Percentiles rank a stretch among this genome's conserved stretches.
phyloP scores from a whole-genome alignment of 2,329 filamentous ascomycete genomes.

The Zymoseptoria pseudotritici region DNA sequence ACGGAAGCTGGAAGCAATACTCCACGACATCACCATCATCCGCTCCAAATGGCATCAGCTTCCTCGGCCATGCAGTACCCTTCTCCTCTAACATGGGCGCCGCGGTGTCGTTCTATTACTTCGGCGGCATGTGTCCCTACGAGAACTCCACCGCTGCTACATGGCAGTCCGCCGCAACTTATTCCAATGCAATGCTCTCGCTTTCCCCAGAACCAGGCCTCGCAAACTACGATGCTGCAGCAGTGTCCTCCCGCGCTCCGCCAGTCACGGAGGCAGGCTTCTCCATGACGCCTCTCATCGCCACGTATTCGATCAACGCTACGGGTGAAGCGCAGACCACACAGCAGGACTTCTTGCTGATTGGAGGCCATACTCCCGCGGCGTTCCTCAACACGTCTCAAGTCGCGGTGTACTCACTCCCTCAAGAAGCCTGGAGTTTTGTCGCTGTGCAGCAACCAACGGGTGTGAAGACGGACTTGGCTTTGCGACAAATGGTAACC shows the following conservation, averaged over 20 bases:
- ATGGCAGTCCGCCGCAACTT: conserved; percentile 65
- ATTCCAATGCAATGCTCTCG: conserved; percentile 71
- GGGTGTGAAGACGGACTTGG: conserved; percentile 48
- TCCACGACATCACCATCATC: conserved; percentile 24
- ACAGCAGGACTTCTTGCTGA: conserved; percentile 68
- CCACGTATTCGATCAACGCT: conserved; percentile 61
- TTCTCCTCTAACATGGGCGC: conserved; percentile 59
- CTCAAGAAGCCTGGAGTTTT: conserved; percentile 81
- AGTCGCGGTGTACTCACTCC: conserved; percentile 77
- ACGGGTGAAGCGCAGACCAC: conserved; percentile 52
- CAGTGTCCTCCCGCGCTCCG: conserved; percentile 50
- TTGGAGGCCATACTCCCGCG: conserved; percentile 74
- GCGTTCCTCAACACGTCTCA: conserved; percentile 95
- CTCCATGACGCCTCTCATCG: conserved; percentile 64
- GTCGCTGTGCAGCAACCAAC: conserved; percentile 52
- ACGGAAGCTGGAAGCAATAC: conserved; percentile 47
- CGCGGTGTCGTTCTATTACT: conserved; percentile 58
- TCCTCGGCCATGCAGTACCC: conserved; percentile 53
- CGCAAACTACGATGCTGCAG: conserved; percentile 39
- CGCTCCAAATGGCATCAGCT: conserved; percentile 44
- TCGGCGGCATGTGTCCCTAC: conserved; percentile 82
- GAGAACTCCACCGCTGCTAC: conserved; percentile 33
- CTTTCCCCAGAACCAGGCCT: conserved; percentile 46
- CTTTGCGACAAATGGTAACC: conserved; percentile 36
- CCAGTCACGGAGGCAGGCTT: conserved; percentile 82